A percentile compares a stretch with the other conserved stretches of the same genome.
These are phyloP conservation scores for Yamadazyma kitorensis DNA, from an alignment of 805 yeast genomes.

Conservation along the genomic window DNA sequence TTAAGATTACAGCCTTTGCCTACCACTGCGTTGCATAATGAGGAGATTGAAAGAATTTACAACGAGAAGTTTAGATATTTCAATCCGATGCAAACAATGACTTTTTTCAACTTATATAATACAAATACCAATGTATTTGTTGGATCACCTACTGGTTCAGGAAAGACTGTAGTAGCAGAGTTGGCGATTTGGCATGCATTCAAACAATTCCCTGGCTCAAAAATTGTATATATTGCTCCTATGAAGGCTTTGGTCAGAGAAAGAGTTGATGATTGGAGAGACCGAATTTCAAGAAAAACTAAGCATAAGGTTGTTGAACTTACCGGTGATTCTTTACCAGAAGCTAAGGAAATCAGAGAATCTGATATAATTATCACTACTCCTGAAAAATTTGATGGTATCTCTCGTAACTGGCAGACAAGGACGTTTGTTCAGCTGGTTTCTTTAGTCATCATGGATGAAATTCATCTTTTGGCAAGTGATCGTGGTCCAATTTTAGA, in stretches of 20 bases:
- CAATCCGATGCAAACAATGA: conserved; percentile 99
- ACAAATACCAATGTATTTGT: conserved; percentile 77
- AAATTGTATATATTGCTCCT: conserved; percentile 83
- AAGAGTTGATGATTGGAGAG: conserved; percentile 78
- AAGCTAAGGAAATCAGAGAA: conserved; percentile 57
- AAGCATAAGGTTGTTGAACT: conserved; percentile 62
- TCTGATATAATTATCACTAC: conserved; percentile 81
- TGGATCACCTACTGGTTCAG: conserved; percentile 99
- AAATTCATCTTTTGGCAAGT: conserved; percentile 77
- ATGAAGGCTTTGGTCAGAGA: conserved; percentile 86
- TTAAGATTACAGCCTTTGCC: conserved; percentile 85
- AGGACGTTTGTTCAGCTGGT: conserved; percentile 72
- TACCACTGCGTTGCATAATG: conserved; percentile 69
- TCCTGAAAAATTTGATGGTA: conserved; percentile 86
- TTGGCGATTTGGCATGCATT: conserved; percentile 97
- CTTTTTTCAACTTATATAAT: conserved; percentile 85
- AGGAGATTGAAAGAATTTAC: conserved; percentile 66
- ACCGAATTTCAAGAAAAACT: conserved; percentile 47
- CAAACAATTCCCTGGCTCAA: conserved; percentile 72
- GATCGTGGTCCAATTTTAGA: conserved; percentile 86
- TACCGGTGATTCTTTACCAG: conserved; percentile 82
- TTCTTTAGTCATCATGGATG: conserved; percentile 80
- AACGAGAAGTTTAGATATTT: conserved; percentile 70
- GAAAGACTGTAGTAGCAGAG: conserved; percentile 96
- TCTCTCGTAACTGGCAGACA: conserved; percentile 82